Percentiles rank a stretch among this genome's conserved stretches.
Evolutionary conservation across 164 flowering plant genomes (phyloP).

Genomic region (Aristolochia contorta): DNA sequence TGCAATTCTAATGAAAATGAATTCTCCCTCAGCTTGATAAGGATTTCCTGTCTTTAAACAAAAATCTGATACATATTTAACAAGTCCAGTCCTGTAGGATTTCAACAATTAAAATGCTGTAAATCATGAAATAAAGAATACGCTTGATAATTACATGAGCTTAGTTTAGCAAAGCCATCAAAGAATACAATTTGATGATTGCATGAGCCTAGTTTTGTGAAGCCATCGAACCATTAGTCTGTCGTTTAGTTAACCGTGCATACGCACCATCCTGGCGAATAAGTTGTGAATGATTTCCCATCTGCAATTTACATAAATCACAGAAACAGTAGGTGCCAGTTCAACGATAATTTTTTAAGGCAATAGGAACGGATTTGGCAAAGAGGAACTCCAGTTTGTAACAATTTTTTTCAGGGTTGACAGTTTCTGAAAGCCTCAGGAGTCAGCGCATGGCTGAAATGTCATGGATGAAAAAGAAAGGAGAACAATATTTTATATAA

Average conservation of each 20-base stretch:
- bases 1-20: too few species aligned
- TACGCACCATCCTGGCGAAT: slow-evolving; percentile 58
- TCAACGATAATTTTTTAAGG: neutral
- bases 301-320: slow-evolving; percentile 26
- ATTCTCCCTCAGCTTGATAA: too few species aligned
- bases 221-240: slow-evolving; percentile 37
- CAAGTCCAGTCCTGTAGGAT: too few species aligned
- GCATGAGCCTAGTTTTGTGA: neutral
- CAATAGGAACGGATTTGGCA: too few species aligned
- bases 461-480: neutral
- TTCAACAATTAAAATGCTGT: too few species aligned
- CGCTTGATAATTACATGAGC: too few species aligned
- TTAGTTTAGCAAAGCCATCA: too few species aligned
- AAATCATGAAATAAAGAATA: too few species aligned
- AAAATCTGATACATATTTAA: too few species aligned
- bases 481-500: neutral
- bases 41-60: too few species aligned
- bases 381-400: neutral
- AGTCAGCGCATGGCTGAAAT: neutral
- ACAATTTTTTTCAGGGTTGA: neutral
- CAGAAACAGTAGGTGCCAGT: neutral
- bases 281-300: slow-evolving; percentile 71
- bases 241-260: slow-evolving; percentile 64
- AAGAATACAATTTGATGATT: too few species aligned
- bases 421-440: neutral